Conservation (phyloP, 805 yeast species). For the Nakazawaea peltata region DNA sequence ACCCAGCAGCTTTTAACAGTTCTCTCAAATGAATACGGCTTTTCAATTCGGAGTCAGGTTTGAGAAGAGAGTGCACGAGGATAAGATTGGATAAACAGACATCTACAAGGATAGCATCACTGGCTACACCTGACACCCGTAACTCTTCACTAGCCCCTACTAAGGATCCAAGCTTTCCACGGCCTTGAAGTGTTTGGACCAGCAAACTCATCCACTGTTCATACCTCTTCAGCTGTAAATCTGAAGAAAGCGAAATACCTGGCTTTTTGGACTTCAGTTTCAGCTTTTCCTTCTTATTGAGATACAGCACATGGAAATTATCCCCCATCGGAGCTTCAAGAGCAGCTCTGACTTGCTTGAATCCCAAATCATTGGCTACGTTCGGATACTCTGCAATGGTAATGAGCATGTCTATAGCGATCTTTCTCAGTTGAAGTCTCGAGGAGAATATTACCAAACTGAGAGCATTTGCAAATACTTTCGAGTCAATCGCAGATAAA, state of each 20-base stretch:
- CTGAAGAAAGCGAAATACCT: constrained; percentile 10
- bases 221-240: constrained; percentile 18
- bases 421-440: constrained; percentile 68
- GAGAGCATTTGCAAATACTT: constrained; percentile 56
- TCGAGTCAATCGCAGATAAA: constrained; percentile 48
- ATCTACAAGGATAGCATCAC: constrained; percentile 54
- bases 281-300: constrained; percentile 15
- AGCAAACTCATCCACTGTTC: constrained; percentile 28
- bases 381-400: constrained; percentile 22
- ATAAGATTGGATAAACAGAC: constrained; percentile 44
- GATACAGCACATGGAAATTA: constrained; percentile 23
- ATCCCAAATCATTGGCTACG: constrained; percentile 6
- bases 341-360: constrained; percentile 15
- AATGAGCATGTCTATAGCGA: constrained; percentile 75
- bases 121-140: constrained; percentile 42
- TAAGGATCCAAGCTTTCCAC: constrained; percentile 83
- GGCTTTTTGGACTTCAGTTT: constrained; percentile 1
- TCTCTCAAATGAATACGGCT: constrained; percentile 42
- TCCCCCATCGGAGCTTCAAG: constrained; percentile 22
- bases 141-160: constrained; percentile 91
- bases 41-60: constrained; percentile 25
- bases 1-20: constrained; percentile 33
- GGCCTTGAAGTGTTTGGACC: constrained; percentile 36
- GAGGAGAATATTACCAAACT: constrained; percentile 76
- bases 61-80: constrained; percentile 39